Conservation (phyloP, 257 asterid genomes). For the Anisodus acutangulus region DNA sequence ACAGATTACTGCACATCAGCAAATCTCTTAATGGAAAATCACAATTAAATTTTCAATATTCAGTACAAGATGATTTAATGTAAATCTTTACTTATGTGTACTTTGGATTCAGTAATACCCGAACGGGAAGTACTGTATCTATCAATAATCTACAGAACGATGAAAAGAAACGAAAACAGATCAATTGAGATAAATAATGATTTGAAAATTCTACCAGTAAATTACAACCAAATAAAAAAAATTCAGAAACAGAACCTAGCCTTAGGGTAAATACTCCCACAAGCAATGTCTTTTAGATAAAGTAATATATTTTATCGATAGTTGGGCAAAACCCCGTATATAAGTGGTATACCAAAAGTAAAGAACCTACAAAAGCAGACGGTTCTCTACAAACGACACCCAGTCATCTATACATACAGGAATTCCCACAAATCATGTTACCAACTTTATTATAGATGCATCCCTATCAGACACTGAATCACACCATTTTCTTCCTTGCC, state of each 20-base stretch:
- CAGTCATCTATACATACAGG: too few species aligned
- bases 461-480: background rate
- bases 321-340: too few species aligned
- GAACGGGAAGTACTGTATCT: background rate
- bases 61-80: background rate
- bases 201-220: background rate
- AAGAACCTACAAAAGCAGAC: too few species aligned
- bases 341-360: too few species aligned
- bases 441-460: too few species aligned
- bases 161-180: background rate
- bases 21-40: background rate
- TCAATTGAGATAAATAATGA: slow-evolving; percentile 13
- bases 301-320: too few species aligned
- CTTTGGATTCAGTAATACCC: background rate
- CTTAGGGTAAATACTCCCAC: background rate
- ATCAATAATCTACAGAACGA: background rate
- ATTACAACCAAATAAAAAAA: background rate
- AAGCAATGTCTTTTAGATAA: background rate
- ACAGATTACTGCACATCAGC: slow-evolving; percentile 6
- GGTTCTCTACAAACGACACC: too few species aligned
- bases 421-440: too few species aligned
- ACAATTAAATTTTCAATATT: slow-evolving; percentile 2
- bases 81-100: background rate
- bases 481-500: background rate
- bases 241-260: background rate